Base-by-base conservation (phyloP, 768 basidiomycete genomes). In the Termitomyces sp. region DNA sequence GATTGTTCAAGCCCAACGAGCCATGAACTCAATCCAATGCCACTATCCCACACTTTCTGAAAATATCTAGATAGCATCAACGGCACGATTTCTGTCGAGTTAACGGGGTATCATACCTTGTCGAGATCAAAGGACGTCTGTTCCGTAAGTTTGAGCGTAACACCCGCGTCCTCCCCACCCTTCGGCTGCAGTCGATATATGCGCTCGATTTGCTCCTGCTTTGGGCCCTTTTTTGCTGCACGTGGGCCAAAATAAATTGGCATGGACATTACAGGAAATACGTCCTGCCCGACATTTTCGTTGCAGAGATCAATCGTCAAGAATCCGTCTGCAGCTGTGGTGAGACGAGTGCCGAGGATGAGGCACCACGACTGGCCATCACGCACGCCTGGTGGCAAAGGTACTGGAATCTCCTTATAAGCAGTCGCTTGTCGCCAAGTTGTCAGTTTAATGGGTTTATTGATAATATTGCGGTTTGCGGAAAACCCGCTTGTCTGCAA, bases 1-100 rank as follows among this genome's bases (percentile, higher is more conserved):
- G 54, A 63, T 57, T 67, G 60, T 41, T 65, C 66, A 54, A 73
- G 67, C 61, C 59, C 70, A 30, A 81, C 74, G 4, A 96, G 73
- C 90, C 90, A 94, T 2, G 92, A 82, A 57, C 88, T 86, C 20
- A 94, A 72, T 6, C 90, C 93, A 48, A 96, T 79, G 2, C 94
- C 94, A 44, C 93, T 94, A 68, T 96, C 94, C 94, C 94, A 97
- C 54, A 96, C 81, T 92, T 96, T 96, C 94, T 96, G 74, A 35
- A 65, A 54, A 68, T 67, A 41, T 62, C 68, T 72, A 61, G 65
- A 70, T 55, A 63, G 61, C 61, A 63, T 70, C 57, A 66, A 63
- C 47, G 61, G 55, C 45, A 30, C 41, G 14, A 50, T 41, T 28
- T 52, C 6, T 20, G 35, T 11, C 6, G 26, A 35, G 22, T 22